Evolutionary conservation across 2,329 filamentous ascomycete genomes (phyloP).

Genomic region (Monosporascus sp.): DNA sequence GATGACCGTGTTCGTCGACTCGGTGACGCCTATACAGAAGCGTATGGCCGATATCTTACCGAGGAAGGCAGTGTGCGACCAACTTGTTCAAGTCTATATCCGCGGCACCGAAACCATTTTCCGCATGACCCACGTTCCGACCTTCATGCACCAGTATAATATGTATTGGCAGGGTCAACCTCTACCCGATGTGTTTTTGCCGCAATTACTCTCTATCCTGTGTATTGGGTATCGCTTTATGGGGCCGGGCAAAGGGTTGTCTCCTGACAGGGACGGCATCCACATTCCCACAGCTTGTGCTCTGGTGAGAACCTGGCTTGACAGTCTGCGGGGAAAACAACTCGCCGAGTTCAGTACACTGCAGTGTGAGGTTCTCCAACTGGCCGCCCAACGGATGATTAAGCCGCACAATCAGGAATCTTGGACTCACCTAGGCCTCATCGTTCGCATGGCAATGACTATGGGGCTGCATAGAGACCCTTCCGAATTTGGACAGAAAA

Average conservation of each 20-base stretch:
- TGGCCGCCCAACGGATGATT: constrained; percentile 49
- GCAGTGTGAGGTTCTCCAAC: constrained; percentile 49
- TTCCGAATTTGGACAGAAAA: constrained; percentile 44
- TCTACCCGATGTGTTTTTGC: constrained; percentile 46
- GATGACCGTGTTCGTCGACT: constrained; percentile 53
- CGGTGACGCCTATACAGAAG: constrained; percentile 52
- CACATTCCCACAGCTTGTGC: constrained; percentile 53
- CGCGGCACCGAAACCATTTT: constrained; percentile 48
- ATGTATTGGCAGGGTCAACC: constrained; percentile 46
- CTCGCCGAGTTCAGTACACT: constrained; percentile 47
- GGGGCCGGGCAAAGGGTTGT: constrained; percentile 44
- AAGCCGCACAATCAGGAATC: constrained; percentile 43
- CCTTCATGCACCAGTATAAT: constrained; percentile 46
- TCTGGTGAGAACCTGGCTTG: constrained; percentile 49
- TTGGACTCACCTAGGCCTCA: constrained; percentile 51
- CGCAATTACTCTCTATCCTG: constrained; percentile 47
- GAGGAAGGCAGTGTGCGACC: constrained; percentile 45
- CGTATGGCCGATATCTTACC: constrained; percentile 54
- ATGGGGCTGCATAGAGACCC: constrained; percentile 56
- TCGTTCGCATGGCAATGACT: constrained; percentile 53
- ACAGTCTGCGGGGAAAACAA: constrained; percentile 46
- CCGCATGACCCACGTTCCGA: constrained; percentile 47
- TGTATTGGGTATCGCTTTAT: constrained; percentile 50
- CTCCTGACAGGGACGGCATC: constrained; percentile 49
- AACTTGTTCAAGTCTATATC: constrained; percentile 44